Base-by-base conservation (phyloP, 768 basidiomycete species). In the Serendipita indica region DNA sequence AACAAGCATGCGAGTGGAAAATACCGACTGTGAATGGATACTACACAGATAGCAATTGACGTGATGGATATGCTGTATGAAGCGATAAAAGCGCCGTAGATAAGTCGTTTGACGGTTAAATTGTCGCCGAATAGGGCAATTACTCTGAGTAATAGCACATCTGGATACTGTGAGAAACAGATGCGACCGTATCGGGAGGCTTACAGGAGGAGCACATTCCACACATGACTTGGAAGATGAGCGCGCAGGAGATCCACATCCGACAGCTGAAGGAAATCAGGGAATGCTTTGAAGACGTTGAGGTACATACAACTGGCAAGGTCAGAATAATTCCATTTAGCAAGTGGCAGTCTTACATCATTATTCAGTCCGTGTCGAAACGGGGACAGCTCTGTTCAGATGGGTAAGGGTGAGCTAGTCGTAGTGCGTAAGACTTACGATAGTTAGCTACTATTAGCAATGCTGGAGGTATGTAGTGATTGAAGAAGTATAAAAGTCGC, bases 121-220 rank as follows among this genome's bases (percentile, higher is more conserved):
- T 18, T 54, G 49, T 33, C 32, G 5, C 10, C 49, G 30, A 12
- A 27, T 7, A 54, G 32, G 10, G 49, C 49, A 7, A 54, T 20
- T 7, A 54, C 49, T 28, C 49, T 27, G 4, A 54, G n/a, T 27
- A 54, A 33, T 22, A 54, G 49, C 7, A 54, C 12, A 27, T 54
- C 49, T 54, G 22, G n/a, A 28, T 27, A 18, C 7, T 4, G n/a
- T 54, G 12, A 54, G 49, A 18, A 28, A 12, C 25, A 16, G 22
- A 10, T 10, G 32, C 1, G 30, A 54, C 12, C 16, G 10, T 54
- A 12, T 5, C 5, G 7, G 27, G 41, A 43, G 41, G 22, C 49
- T 46, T 54, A 54, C 49, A 54, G n/a, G 49, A 54, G 16, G 49
- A 54, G 49, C 49, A 54, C 32, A 54, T 20, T 10, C 49, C 49